Base-by-base conservation (phyloP, 1,284 basidiomycete genomes). In the Moesziomyces antarcticus region DNA sequence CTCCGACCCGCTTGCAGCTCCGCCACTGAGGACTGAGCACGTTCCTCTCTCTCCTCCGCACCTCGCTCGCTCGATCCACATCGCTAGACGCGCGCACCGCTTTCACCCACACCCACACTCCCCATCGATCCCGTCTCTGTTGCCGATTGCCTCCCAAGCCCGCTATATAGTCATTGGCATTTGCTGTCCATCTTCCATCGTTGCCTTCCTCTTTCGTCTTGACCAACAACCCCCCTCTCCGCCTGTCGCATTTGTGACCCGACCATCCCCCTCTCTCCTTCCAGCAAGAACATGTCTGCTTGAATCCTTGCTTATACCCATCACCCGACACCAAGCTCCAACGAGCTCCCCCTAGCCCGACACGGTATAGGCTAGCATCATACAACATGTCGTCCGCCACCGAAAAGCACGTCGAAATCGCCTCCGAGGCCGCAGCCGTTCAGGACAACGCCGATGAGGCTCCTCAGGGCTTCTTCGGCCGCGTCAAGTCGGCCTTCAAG, bases 401-500 rank as follows among this genome's bases (percentile, higher is more conserved):
- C 33, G 50, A 52, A 44, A 71, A 60, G 54, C 44, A 50, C 53
- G 30, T 48, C 41, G 43, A 45, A 45, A 45, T 22, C 21, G 21
- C 24, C 14, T 21, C 43, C 16, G 43, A 21, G 33, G 25, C 41
- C 18, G 46, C 35, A n/a, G 27, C 55, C 8, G 22, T 25, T 42
- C 46, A 52, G 11, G 27, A 54, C 27, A 25, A 25, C 45, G 21
- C 35, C 9, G 40, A 56, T 37, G 8, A 51, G 8, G 27, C 66
- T 11, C 40, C 55, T 5, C 13, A 40, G 16, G 61, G 65, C 51
- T 59, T 64, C 46, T 53, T 66, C n/a, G 63, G 51, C 14, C 42
- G 67, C 16, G 27, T 72, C 53, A 79, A 77, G 60, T 54, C 49
- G 21, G 63, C 57, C 18, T 35, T 75, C 54, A 60, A 60, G 48